Conservation (phyloP, 441 rosid species). For the Arabidopsis lyrata region DNA sequence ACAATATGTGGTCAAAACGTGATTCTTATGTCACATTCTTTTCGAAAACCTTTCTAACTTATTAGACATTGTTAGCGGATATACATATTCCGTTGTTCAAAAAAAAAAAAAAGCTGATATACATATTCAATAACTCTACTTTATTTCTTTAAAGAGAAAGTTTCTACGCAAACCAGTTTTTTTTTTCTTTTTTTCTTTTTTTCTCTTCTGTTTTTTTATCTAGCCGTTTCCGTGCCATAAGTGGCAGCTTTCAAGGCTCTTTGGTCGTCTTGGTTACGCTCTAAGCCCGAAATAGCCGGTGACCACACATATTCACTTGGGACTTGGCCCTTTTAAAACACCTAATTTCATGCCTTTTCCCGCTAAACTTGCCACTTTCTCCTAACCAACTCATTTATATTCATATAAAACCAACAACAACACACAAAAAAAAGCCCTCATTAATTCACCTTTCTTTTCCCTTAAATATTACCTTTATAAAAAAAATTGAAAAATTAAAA, state of each 20-base stretch:
- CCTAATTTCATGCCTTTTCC: slow-evolving; percentile 49
- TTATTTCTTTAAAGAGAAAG: no score
- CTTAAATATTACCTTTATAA: slow-evolving; percentile 29
- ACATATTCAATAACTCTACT: no score
- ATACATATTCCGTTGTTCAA: no score
- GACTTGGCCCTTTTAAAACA: slow-evolving; percentile 42
- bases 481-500: slow-evolving; percentile 32
- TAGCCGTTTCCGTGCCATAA: slow-evolving; percentile 29
- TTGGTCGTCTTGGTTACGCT: slow-evolving; percentile 24
- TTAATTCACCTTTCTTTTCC: slow-evolving; percentile 9
- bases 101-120: no score
- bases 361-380: slow-evolving; percentile 42
- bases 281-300: slow-evolving; percentile 55
- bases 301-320: slow-evolving; percentile 28
- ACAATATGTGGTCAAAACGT: slow-evolving; percentile 7
- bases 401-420: slow-evolving; percentile 25
- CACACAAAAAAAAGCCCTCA: slow-evolving; percentile 10
- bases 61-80: background rate
- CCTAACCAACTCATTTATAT: slow-evolving; percentile 47
- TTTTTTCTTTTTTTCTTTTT: no score
- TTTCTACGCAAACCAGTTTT: no score
- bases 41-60: background rate
- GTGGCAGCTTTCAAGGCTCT: slow-evolving; percentile 30
- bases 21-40: slow-evolving; percentile 21
- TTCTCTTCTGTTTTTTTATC: background rate